These are phyloP conservation scores for Cladosporium sp. DNA, from an alignment of 2,329 filamentous ascomycete species.

Conservation along the genomic window DNA sequence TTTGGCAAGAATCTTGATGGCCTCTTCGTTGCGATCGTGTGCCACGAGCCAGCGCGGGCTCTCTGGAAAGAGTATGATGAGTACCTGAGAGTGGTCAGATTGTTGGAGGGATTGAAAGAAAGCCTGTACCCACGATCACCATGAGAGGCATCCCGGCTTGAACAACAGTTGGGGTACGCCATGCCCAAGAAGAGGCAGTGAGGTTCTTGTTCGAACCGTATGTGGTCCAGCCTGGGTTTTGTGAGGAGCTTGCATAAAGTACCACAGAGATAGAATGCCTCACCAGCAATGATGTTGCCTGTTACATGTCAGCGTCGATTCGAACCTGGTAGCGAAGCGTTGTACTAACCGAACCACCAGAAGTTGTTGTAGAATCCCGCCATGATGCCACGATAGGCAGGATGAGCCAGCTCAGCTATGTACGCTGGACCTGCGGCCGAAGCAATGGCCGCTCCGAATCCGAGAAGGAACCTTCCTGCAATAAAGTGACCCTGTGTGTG, in stretches of 20 bases:
- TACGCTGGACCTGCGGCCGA: constrained; percentile 55
- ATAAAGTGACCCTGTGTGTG: constrained; percentile 46
- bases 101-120: neutral
- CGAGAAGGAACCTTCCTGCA: constrained; percentile 31
- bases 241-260: neutral
- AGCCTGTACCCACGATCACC: neutral
- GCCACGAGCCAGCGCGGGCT: constrained; percentile 46
- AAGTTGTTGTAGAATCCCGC: constrained; percentile 48
- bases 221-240: constrained; percentile 27
- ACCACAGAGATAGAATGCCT: constrained; percentile 18
- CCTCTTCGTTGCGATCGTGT: constrained; percentile 40
- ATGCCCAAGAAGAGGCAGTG: constrained; percentile 27
- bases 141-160: constrained; percentile 23
- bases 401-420: constrained; percentile 53
- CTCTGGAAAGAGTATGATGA: constrained; percentile 39
- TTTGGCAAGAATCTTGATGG: constrained; percentile 38
- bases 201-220: constrained; percentile 29
- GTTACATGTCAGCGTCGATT: neutral
- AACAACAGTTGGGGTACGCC: constrained; percentile 36
- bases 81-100: constrained; percentile 4
- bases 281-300: constrained; percentile 40
- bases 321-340: neutral
- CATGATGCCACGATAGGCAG: constrained; percentile 50
- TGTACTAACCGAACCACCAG: constrained; percentile 37
- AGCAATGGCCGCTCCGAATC: constrained; percentile 33